These are phyloP conservation scores for Scheffersomyces stipitis DNA, from an alignment of 805 yeast species.

Conservation along the genomic window DNA sequence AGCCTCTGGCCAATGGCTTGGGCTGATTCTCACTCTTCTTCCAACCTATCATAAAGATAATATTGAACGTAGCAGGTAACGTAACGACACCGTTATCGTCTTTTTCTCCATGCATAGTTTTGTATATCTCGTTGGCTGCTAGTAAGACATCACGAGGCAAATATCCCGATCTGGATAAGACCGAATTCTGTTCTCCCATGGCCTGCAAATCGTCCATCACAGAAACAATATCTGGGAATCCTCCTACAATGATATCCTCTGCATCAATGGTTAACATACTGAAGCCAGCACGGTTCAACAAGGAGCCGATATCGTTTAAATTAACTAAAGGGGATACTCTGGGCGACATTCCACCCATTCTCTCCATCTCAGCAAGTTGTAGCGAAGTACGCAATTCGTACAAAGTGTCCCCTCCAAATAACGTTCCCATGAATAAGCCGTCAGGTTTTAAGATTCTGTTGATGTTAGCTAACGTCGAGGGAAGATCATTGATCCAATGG, in stretches of 20 bases:
- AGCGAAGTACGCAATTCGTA: constrained; percentile 77
- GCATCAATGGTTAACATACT: constrained; percentile 80
- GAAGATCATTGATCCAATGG: constrained; percentile 89
- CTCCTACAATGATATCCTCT: constrained; percentile 75
- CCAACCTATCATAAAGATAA: constrained; percentile 89
- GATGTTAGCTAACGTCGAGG: constrained; percentile 56
- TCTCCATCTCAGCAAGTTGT: constrained; percentile 80
- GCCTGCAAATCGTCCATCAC: constrained; percentile 68
- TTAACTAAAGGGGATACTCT: constrained; percentile 80
- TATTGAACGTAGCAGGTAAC: constrained; percentile 78
- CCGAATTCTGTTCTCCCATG: constrained; percentile 85
- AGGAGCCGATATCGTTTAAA: constrained; percentile 70
- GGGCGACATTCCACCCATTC: constrained; percentile 78
- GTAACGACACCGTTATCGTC: constrained; percentile 46
- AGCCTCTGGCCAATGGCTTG: constrained; percentile 69
- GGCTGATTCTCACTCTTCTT: constrained; percentile 70
- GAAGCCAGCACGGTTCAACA: constrained; percentile 74
- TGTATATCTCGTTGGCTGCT: constrained; percentile 78
- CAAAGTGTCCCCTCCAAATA: constrained; percentile 84
- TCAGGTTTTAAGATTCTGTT: constrained; percentile 68
- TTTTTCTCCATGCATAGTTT: constrained; percentile 64
- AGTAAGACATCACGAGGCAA: constrained; percentile 59
- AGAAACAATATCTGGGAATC: constrained; percentile 68
- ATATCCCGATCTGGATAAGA: constrained; percentile 44
- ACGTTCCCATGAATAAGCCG: constrained; percentile 77